phyloP scores from a whole-genome alignment of 371 early-diverging fungal species.

The Saksenaea oblongispora region DNA sequence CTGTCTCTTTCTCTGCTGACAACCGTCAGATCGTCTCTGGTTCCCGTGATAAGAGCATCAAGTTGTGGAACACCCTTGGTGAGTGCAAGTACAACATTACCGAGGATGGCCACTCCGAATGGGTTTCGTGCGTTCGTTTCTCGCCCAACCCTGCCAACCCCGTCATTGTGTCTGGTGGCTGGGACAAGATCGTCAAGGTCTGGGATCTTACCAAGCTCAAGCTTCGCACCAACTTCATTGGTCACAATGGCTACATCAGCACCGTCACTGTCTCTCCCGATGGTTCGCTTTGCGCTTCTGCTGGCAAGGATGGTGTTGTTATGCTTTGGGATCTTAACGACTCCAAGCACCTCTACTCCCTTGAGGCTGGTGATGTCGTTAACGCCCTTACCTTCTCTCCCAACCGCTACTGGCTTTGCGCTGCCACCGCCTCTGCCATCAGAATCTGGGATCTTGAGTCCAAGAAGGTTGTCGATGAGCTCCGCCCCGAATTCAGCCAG shows the following conservation, averaged over 20 bases:
- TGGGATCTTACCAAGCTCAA: conserved; percentile 99
- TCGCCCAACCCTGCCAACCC: conserved; percentile 98
- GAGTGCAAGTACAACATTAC: conserved; percentile 98
- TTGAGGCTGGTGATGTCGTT: conserved; percentile 95
- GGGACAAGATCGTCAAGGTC: conserved; percentile 99
- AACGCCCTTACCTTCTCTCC: conserved; percentile 98
- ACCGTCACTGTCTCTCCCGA: conserved; percentile 98
- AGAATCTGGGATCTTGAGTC: conserved; percentile 99
- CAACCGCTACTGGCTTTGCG: conserved; percentile 99
- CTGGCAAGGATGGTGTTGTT: conserved; percentile 98
- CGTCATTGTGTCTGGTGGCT: conserved; percentile 96
- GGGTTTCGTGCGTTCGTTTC: conserved; percentile 99
- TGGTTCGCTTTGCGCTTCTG: conserved; percentile 99
- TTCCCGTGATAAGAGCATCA: conserved; percentile 98
- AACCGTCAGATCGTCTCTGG: conserved; percentile 98
- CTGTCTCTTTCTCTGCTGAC: conserved; percentile 98
- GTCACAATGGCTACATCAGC: conserved; percentile 98
- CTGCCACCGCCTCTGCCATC: conserved; percentile 95
- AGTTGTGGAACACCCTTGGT: conserved; percentile 99
- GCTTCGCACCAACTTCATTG: conserved; percentile 98
- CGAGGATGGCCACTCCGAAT: conserved; percentile 95
- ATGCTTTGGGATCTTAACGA: conserved; percentile 99
- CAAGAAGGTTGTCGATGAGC: conserved; percentile 96
- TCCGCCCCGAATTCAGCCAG: conserved; percentile 86
- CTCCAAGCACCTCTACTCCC: conserved; percentile 98